phyloP scores from a whole-genome alignment of 1,284 basidiomycete genomes.

The Megacollybia platyphylla region DNA sequence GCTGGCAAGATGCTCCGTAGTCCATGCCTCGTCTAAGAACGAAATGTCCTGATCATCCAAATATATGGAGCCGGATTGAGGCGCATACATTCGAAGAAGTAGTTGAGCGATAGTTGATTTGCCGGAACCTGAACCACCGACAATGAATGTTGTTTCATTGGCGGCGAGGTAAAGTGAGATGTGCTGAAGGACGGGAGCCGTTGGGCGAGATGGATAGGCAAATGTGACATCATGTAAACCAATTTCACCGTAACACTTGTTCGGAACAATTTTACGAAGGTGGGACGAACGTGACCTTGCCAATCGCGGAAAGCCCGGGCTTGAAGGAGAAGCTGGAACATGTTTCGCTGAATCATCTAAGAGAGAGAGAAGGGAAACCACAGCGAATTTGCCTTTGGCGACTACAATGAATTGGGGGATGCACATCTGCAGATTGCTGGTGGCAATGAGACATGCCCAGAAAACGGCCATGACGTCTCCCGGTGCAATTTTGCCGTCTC shows the following conservation, averaged over 20 bases:
- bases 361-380: slow-evolving; percentile 59
- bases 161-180: slow-evolving; percentile 73
- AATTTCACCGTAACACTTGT: slow-evolving; percentile 64
- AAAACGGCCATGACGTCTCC: slow-evolving; percentile 91
- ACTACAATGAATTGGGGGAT: slow-evolving; percentile 72
- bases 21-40: slow-evolving; percentile 70
- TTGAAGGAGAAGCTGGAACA: slow-evolving; percentile 7
- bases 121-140: slow-evolving; percentile 84
- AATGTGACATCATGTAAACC: slow-evolving; percentile 70
- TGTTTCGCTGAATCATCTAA: slow-evolving; percentile 22
- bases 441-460: slow-evolving; percentile 90
- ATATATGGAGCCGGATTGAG: slow-evolving; percentile 48
- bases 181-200: slow-evolving; percentile 44
- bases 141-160: slow-evolving; percentile 83
- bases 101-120: slow-evolving; percentile 88
- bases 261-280: slow-evolving; percentile 48
- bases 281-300: slow-evolving; percentile 14
- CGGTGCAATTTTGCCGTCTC: slow-evolving; percentile 51
- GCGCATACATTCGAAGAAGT: slow-evolving; percentile 69
- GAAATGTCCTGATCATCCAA: slow-evolving; percentile 76
- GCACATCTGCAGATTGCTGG: slow-evolving; percentile 75
- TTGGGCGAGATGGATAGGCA: slow-evolving; percentile 76
- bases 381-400: slow-evolving; percentile 79
- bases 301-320: slow-evolving; percentile 7
- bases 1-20: slow-evolving; percentile 60